Evolutionary conservation across 352 stramenopile genomes (phyloP), one percentile per base, ranked within the genome.

Genomic region (Pythium volutum): DNA sequence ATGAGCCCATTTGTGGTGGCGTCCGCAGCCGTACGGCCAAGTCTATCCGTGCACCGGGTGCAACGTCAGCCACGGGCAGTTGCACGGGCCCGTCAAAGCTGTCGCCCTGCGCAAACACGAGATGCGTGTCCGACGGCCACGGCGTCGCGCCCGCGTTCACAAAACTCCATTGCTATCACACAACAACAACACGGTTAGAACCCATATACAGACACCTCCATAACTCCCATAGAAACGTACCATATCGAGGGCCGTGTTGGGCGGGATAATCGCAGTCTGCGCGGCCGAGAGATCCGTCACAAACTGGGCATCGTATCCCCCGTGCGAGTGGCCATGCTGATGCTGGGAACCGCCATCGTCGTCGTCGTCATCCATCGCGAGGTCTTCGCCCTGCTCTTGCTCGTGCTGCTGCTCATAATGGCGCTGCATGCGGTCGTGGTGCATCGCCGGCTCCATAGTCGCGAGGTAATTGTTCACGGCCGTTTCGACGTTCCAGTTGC

Each of bases 401-500:
- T n/a, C n/a, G n/a, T 57, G 48, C 56, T 62, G 20, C 36, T 55
- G 55, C 16, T 62, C 43, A 22, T 59, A 52, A 43, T 55, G 15
- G 22, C 29, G 48, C 4, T 14, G 7, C 39, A 20, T 20, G 39
- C 39, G 39, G 39, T 58, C 41, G 27, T 49, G 71, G 68, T 33
- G 65, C 16, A 70, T 60, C 5, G 71, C 59, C 20, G 74, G 69
- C 41, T 87, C 80, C 71, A 87, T 84, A 10, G 83, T 89, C 23
- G 66, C 70, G 31, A 95, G 63, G 58, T 93, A 95, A 58, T 87
- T 92, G 59, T 95, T 95, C 9, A 72, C 84, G 12, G 86, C 86
- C 42, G 80, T 87, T 59, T 95, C 83, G 25, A 95, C 84, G 71
- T 95, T 95, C 86, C 86, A 95, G 72, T 93, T 95, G 55, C 76